Evolutionary conservation across 352 stramenopile species (phyloP), one percentile per base, ranked within the genome.

Genomic region (Pythium monospermum): DNA sequence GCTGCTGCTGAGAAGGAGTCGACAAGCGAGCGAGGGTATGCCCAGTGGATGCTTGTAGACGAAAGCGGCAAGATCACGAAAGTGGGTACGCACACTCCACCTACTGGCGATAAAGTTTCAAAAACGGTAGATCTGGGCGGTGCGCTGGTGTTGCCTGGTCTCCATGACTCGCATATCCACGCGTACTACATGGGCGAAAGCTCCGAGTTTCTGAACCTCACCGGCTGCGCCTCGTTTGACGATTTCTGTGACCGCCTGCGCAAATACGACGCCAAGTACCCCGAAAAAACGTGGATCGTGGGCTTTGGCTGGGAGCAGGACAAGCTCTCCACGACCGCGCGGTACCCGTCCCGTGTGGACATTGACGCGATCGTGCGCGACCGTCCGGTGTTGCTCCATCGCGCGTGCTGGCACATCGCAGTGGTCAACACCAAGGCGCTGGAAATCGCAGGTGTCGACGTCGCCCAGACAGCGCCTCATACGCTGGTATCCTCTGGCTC

Each of bases 121-220:
- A 33, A 71, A 33, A 68, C 57, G 2, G 61, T 83, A 28, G 75
- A 92, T 44, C 57, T 92, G 16, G 15, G 59, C 2, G 74, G 69
- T 13, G 61, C 66, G 27, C 59, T 90, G 25, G 81, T 96, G 49
- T 64, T 96, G 6, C 87, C 87, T 2, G 87, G 87, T 3, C 73
- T 96, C 15, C 80, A 92, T 16, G 87, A 96, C 64, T 73, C 86
- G 40, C 87, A 96, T 49, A 90, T 96, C 30, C 87, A 96, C 58
- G 73, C 91, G 22, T 88, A 85, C 41, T 78, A 83, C 58, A 66
- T 91, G 56, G 86, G 86, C 19, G 83, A 96, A 59, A 88, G 69
- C 45, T 70, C 75, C 45, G 71, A 90, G 61, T 94, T 87, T 66
- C 70, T 96, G 32, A 72, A 95, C 46, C 66, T 96, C 31, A 66